Conservation (phyloP, 768 basidiomycete species). For the Tylopilus vinaceipallidus region DNA sequence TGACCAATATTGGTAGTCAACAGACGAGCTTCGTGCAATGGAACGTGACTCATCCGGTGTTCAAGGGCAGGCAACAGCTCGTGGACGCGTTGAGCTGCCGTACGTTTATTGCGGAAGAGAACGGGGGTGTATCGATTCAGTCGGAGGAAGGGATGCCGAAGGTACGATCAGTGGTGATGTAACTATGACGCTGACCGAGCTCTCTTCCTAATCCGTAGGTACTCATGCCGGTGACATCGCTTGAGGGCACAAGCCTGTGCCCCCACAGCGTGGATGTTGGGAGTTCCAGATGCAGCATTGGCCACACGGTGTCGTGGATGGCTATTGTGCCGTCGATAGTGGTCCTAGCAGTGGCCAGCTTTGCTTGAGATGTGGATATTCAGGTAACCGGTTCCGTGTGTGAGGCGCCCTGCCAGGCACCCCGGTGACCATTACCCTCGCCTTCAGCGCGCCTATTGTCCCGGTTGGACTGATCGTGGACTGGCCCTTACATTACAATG, state of each 20-base stretch:
- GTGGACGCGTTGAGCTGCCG: slow-evolving; percentile 56
- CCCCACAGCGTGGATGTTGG: slow-evolving; percentile 11
- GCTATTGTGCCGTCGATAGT: background rate
- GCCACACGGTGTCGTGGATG: slow-evolving; percentile 7
- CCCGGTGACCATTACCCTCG: too few species aligned
- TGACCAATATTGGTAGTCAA: slow-evolving; percentile 51
- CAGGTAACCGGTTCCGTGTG: background rate
- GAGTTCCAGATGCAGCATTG: background rate
- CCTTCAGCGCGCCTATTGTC: too few species aligned
- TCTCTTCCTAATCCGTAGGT: slow-evolving; percentile 26
- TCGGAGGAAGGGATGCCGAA: slow-evolving; percentile 47
- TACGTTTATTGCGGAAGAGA: slow-evolving; percentile 33
- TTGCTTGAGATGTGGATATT: slow-evolving; percentile 7
- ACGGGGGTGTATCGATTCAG: slow-evolving; percentile 41
- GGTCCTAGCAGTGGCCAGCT: slow-evolving; percentile 2
- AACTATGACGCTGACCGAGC: background rate
- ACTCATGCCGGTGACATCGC: slow-evolving; percentile 33
- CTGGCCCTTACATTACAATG: slow-evolving; percentile 5
- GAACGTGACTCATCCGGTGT: slow-evolving; percentile 43
- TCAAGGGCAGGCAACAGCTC: slow-evolving; percentile 39
- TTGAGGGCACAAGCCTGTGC: slow-evolving; percentile 23
- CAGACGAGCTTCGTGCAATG: slow-evolving; percentile 37
- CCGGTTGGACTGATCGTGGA: background rate
- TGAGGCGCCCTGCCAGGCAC: background rate
- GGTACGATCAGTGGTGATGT: slow-evolving; percentile 22